Evolutionary conservation across 1,139 yeast genomes (phyloP).

Genomic region (Pneumocystis jirovecii): DNA sequence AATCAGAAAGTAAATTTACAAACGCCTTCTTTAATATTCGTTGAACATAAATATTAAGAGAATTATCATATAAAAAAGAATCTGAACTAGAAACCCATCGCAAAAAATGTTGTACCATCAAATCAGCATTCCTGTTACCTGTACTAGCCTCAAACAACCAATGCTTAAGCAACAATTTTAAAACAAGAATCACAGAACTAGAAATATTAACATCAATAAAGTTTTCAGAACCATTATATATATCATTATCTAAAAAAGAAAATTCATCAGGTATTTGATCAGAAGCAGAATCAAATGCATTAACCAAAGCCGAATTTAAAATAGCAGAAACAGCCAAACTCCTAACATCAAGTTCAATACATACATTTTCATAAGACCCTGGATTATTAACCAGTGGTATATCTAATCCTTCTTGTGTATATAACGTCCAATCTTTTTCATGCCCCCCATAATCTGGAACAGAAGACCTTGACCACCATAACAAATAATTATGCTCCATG

Average conservation of each 20-base stretch:
- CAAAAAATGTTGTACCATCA: slow-evolving; percentile 68
- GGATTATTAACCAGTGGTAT: slow-evolving; percentile 67
- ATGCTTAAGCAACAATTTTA: slow-evolving; percentile 60
- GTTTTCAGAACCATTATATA: slow-evolving; percentile 18
- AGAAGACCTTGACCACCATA: slow-evolving; percentile 89
- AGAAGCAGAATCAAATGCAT: slow-evolving; percentile 51
- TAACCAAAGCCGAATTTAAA: slow-evolving; percentile 65
- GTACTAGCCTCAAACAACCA: slow-evolving; percentile 92
- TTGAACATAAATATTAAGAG: slow-evolving; percentile 74
- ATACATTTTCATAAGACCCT: slow-evolving; percentile 63
- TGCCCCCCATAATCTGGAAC: slow-evolving; percentile 77
- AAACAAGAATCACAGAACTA: slow-evolving; percentile 36
- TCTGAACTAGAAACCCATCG: slow-evolving; percentile 74
- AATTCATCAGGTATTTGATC: slow-evolving; percentile 29
- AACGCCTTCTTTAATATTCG: slow-evolving; percentile 74
- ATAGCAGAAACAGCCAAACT: slow-evolving; percentile 77
- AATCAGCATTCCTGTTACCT: slow-evolving; percentile 60
- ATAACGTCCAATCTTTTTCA: slow-evolving; percentile 41
- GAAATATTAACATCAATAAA: slow-evolving; percentile 38
- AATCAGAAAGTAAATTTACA: slow-evolving; percentile 67
- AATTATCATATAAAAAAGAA: slow-evolving; percentile 60
- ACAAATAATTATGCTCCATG: slow-evolving; percentile 45
- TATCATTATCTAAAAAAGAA: slow-evolving; percentile 4
- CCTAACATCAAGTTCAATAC: slow-evolving; percentile 64
- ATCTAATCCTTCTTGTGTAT: slow-evolving; percentile 43